phyloP scores from a whole-genome alignment of 1,284 basidiomycete genomes.

The Ceratobasidium sp. region DNA sequence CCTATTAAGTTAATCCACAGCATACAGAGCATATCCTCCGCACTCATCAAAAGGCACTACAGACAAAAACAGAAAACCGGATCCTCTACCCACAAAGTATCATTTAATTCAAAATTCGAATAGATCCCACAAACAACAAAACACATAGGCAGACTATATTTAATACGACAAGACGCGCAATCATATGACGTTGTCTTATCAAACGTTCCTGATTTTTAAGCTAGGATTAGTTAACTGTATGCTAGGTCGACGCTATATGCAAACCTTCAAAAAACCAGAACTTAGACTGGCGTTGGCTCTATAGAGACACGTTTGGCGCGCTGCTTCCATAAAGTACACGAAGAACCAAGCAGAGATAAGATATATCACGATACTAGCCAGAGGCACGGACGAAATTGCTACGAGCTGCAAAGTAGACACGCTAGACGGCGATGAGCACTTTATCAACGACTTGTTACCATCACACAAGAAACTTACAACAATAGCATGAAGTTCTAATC shows the following conservation, averaged over 20 bases:
- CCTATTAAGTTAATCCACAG: background rate
- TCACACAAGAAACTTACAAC: background rate
- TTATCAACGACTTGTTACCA: background rate
- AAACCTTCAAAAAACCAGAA: background rate
- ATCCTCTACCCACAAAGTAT: no score
- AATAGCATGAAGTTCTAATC: constrained; percentile 1
- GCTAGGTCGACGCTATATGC: background rate
- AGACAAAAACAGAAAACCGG: no score
- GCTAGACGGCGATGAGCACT: background rate
- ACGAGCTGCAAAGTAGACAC: background rate
- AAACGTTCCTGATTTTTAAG: background rate
- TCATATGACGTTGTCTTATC: background rate
- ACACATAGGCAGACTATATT: background rate
- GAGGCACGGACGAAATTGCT: background rate
- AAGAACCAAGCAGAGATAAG: background rate
- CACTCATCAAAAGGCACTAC: no score
- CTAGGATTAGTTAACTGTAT: background rate
- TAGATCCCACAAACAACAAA: background rate
- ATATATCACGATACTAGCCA: background rate
- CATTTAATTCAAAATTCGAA: background rate
- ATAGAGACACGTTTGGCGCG: background rate
- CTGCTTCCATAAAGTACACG: background rate
- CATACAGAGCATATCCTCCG: no score
- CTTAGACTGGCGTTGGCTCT: background rate
- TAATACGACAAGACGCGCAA: background rate